Evolutionary conservation across 768 basidiomycete genomes (phyloP).

Genomic region (Leccinum subgranulosum): DNA sequence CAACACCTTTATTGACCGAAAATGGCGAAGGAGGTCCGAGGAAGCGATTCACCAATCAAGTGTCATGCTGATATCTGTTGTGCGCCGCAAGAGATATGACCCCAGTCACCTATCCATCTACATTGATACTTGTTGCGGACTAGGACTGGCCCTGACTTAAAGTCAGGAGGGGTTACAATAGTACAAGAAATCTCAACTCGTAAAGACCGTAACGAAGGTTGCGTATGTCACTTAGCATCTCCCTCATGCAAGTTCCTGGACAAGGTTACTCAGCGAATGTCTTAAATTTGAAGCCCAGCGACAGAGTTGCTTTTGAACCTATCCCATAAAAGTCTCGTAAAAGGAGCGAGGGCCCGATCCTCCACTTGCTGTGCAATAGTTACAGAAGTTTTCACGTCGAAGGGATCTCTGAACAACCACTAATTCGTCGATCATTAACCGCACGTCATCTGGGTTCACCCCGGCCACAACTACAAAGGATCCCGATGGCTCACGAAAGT

Average conservation of each 20-base stretch:
- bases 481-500: not conserved
- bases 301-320: not conserved
- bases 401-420: too few species aligned
- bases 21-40: not conserved
- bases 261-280: not conserved
- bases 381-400: not conserved
- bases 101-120: not conserved
- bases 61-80: not conserved
- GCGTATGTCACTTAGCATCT: too few species aligned
- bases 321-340: too few species aligned
- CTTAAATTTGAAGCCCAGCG: not conserved
- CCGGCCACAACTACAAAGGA: not conserved
- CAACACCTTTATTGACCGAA: not conserved
- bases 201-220: not conserved
- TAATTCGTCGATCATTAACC: not conserved
- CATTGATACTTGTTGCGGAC: not conserved
- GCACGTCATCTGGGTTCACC: not conserved
- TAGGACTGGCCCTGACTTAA: not conserved
- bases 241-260: too few species aligned
- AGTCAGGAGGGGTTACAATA: not conserved
- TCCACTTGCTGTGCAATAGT: not conserved
- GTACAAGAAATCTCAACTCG: not conserved
- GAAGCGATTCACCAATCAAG: not conserved
- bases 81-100: not conserved
- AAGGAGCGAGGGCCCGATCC: not conserved